Evolutionary conservation across 2,329 filamentous ascomycete species (phyloP), one percentile per base, ranked within the genome.

Genomic region (Harringtonia lauricola): DNA sequence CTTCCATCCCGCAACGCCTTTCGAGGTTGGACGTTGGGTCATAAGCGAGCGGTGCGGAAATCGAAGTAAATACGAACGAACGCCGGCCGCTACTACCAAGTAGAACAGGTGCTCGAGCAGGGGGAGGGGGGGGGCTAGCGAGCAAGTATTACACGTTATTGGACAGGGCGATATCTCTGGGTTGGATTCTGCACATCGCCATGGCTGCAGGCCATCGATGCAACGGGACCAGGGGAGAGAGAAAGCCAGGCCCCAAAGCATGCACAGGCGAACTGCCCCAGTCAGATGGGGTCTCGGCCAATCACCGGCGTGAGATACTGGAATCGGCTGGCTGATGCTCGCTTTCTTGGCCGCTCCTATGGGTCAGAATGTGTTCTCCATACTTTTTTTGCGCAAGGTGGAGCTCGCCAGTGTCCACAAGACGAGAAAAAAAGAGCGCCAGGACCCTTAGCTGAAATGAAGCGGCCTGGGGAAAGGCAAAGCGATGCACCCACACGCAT

Each of bases 381-480:
- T 17, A 18, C 15, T 17, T 17, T 35, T 29, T 29, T 39, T 17
- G 37, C 9, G 21, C 9, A 12, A 29, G 18, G 39, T 41, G 39
- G 39, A 41, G 39, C 30, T 8, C 30, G 15, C 10, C 12, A n/a
- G 2, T 41, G 39, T 41, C 39, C 39, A 41, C 30, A 26, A 35
- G 31, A 41, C 39, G 15, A 15, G 39, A 34, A 40, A 40, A 35
- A 10, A n/a, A 4, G 18, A n/a, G n/a, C 24, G 8, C 19, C 37
- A 44, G 31, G 19, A 21, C n/a, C 29, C 24, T 62, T 49, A 62
- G 58, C 10, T 53, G 50, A 26, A 26, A 26, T 26, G 24, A 6
- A 26, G 6, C 24, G 24, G 24, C 24, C 24, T 26, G 24, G 24
- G 24, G 24, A 26, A 31, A 39, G 19, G 17, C 26, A 29, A 26